Percentiles rank a stretch among this genome's conserved stretches.
Evolutionary conservation across 2,329 filamentous ascomycete species (phyloP).

Genomic region (Fusarium circinatum): DNA sequence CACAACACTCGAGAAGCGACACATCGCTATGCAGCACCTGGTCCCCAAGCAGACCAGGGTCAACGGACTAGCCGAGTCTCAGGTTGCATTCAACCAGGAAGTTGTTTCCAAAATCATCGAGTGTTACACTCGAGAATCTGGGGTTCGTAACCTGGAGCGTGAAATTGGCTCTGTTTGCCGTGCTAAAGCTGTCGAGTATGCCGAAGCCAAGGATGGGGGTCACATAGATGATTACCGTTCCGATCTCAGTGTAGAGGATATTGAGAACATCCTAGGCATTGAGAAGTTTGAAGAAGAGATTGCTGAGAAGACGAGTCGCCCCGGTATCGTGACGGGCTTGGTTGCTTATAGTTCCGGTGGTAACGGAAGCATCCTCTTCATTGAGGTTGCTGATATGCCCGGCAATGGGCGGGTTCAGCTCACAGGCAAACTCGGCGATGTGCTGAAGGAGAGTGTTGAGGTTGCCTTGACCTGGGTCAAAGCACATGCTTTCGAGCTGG

Average conservation of each 20-base stretch:
- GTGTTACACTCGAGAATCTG: slow-evolving; percentile 94
- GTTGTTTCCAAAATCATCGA: slow-evolving; percentile 96
- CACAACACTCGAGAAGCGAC: slow-evolving; percentile 94
- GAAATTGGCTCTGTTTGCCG: slow-evolving; percentile 96
- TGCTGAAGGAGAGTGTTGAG: slow-evolving; percentile 96
- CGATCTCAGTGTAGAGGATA: slow-evolving; percentile 77
- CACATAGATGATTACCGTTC: slow-evolving; percentile 77
- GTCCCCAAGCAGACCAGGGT: slow-evolving; percentile 94
- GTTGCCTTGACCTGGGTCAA: slow-evolving; percentile 98
- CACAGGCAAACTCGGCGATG: slow-evolving; percentile 94
- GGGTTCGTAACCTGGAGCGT: slow-evolving; percentile 94
- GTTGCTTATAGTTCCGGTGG: slow-evolving; percentile 94
- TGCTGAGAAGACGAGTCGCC: slow-evolving; percentile 83
- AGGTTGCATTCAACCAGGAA: slow-evolving; percentile 81
- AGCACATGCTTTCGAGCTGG: slow-evolving; percentile 90
- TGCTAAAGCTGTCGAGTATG: slow-evolving; percentile 93
- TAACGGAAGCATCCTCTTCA: slow-evolving; percentile 96
- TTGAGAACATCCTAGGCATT: slow-evolving; percentile 91
- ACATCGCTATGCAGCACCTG: slow-evolving; percentile 93
- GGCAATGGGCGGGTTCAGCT: slow-evolving; percentile 91
- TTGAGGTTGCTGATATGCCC: slow-evolving; percentile 97
- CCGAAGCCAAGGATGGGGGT: slow-evolving; percentile 84
- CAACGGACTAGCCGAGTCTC: slow-evolving; percentile 82
- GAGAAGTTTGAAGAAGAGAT: slow-evolving; percentile 97
- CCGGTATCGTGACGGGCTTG: slow-evolving; percentile 93